Percentiles rank a stretch among this genome's conserved stretches.
These are phyloP conservation scores for Phytophthora rubi DNA, from an alignment of 352 stramenopile species.

Conservation along the genomic window DNA sequence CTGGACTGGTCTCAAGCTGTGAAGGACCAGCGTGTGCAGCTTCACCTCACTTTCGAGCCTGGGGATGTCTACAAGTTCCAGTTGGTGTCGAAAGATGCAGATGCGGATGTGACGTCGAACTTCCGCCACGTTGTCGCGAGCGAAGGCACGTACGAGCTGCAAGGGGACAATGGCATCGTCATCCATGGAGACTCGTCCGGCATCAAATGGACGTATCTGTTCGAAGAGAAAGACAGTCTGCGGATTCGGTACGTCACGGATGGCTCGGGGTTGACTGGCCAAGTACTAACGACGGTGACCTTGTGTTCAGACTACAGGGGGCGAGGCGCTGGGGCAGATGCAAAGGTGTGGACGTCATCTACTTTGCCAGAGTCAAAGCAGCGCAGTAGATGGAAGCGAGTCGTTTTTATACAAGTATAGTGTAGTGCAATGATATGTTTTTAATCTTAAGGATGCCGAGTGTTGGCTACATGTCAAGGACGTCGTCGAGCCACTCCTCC, in stretches of 20 bases:
- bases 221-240: conserved; percentile 70
- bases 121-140: conserved; percentile 63
- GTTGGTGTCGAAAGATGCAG: conserved; percentile 29
- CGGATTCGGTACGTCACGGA: conserved; percentile 48
- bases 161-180: conserved; percentile 33
- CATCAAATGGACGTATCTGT: conserved; percentile 71
- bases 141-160: conserved; percentile 48
- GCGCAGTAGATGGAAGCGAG: conserved; percentile 7
- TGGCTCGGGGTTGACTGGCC: neutral
- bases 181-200: conserved; percentile 58
- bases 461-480: conserved; percentile 46
- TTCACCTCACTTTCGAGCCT: conserved; percentile 49
- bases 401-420: neutral
- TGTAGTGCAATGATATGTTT: neutral
- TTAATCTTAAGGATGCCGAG: too few relatives aligned
- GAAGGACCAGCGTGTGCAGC: conserved; percentile 51
- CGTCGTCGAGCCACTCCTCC: conserved; percentile 77
- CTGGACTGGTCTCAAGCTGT: conserved; percentile 81
- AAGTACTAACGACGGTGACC: neutral
- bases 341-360: conserved; percentile 87
- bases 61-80: conserved; percentile 49
- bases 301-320: conserved; percentile 57
- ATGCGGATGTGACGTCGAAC: conserved; percentile 49
- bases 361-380: conserved; percentile 51
- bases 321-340: conserved; percentile 75